Evolutionary conservation across 176 grass and related monocot species (phyloP), one percentile per base, ranked within the genome.

Genomic region (Musa itinerans): DNA sequence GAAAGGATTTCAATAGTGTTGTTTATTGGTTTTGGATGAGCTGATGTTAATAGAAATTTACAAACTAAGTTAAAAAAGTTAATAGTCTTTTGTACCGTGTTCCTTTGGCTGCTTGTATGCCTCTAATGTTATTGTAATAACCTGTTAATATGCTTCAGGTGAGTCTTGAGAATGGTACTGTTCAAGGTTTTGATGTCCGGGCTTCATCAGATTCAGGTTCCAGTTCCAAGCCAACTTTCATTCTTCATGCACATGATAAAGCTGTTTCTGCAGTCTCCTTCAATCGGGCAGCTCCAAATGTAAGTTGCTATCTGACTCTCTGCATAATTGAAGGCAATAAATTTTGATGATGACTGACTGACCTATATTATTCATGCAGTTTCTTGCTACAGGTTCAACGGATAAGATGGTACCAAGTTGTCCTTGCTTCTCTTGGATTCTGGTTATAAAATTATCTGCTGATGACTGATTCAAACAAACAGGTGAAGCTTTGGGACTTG

Each of bases 81-180:
- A 34, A 34, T 34, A 34, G 29, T 34, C 29, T 34, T 34, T 34
- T 34, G 29, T 34, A 3, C 29, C 3, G 2, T 34, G 29, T 34
- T 34, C 29, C 29, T 3, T 34, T 34, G 29, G 29, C 29, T 34
- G 29, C 29, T 34, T 34, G 29, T 34, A 3, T 34, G 29, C 29
- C 29, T 34, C 29, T 34, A 34, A 34, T 34, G 29, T 10, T 57
- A 11, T 61, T n/a, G n/a, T 61, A n/a, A 61, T 71, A 34, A 52
- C 20, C 59, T 64, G 8, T n/a, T 19, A 22, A 51, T 80, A 49
- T 78, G 69, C 83, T 75, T 62, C 81, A 96, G 93, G 81, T 86
- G 57, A 96, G 93, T 84, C 93, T 96, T 78, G 87, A 96, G 53
- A 92, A 96, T 81, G 89, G 89, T 26, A 90, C 69, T 68, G 89